Base-by-base conservation (phyloP, 148 eudicot genomes). In the Heliosperma pusillum region DNA sequence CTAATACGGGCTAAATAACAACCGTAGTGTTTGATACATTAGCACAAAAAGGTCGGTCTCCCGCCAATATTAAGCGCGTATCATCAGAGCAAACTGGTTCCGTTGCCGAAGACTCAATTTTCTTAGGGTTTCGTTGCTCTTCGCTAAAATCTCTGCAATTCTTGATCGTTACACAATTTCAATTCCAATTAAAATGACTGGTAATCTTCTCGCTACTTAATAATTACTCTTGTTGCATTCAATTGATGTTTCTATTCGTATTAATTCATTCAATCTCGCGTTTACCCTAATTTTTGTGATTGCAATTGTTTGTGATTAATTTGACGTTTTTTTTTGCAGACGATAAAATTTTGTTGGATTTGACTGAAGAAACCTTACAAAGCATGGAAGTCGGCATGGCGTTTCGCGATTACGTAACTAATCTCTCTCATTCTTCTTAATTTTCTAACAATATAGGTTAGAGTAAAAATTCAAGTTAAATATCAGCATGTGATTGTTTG, bases 301-400 rank as follows among this genome's bases (percentile, higher is more conserved):
- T 29, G 30, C 30, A 29, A 29, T 29, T 29, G 30, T 29, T 29
- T 29, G 30, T 29, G 30, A 36, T 36, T 36, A 36, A 36, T 36
- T 36, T 36, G 42, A 36, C 9, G 10, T 36, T 36, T 36, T 36
- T 4, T 36, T 36, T 66, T 29, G 5, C 83, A 85, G 98, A 92
- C 67, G 93, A 92, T 15, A 92, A 90, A 83, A 96, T 96, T 0
- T 90, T 91, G 1, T 73, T 96, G 80, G 97, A 96, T 62, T 85
- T 90, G 61, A 82, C 89, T 0, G 99, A 92, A 64, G 99, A 96
- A 78, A 96, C 90, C 59, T 77, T 96, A 21, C 97, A 90, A 70
- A 90, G 99, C 85, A 96, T 96, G 99, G 99, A 96, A 88, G 99
- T 96, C 62, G 97, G 97, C 82, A 86, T 92, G 94, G 91, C 93